These are phyloP conservation scores for Powellomyces hirtus DNA, from an alignment of 192 early-diverging fungal genomes.

Conservation along the genomic window DNA sequence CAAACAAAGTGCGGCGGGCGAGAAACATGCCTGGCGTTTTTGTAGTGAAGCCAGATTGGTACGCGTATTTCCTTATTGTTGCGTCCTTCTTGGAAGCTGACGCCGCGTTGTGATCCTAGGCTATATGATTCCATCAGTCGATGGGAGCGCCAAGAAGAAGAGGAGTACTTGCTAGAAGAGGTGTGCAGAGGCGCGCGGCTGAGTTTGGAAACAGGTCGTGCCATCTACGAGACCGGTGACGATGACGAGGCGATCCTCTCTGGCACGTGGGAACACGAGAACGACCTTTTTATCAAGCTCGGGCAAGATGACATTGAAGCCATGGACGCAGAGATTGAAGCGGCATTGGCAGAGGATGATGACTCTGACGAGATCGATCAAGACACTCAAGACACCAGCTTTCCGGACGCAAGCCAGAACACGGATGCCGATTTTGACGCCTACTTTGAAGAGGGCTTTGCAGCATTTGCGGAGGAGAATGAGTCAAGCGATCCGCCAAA, in stretches of 20 bases:
- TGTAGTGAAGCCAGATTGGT: slow-evolving; percentile 63
- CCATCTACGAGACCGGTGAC: slow-evolving; percentile 30
- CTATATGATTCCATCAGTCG: slow-evolving; percentile 67
- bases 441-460: neutral
- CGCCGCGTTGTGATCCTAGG: slow-evolving; percentile 38
- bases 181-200: neutral
- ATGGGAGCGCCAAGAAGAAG: slow-evolving; percentile 73
- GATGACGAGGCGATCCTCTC: slow-evolving; percentile 14
- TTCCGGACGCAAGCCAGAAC: neutral
- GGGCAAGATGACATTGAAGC: neutral
- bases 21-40: slow-evolving; percentile 39
- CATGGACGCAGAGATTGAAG: slow-evolving; percentile 1
- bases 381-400: neutral
- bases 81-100: neutral
- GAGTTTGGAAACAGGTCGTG: neutral
- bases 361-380: slow-evolving; percentile 15
- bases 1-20: slow-evolving; percentile 58
- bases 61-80: too few species aligned
- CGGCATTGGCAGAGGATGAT: neutral
- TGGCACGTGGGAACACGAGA: slow-evolving; percentile 15
- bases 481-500: too few species aligned
- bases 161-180: slow-evolving; percentile 54
- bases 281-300: neutral
- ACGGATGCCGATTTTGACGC: neutral
- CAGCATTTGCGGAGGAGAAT: neutral